Conservation (phyloP, 2,329 filamentous ascomycete species). For the Fusarium mundagurra region DNA sequence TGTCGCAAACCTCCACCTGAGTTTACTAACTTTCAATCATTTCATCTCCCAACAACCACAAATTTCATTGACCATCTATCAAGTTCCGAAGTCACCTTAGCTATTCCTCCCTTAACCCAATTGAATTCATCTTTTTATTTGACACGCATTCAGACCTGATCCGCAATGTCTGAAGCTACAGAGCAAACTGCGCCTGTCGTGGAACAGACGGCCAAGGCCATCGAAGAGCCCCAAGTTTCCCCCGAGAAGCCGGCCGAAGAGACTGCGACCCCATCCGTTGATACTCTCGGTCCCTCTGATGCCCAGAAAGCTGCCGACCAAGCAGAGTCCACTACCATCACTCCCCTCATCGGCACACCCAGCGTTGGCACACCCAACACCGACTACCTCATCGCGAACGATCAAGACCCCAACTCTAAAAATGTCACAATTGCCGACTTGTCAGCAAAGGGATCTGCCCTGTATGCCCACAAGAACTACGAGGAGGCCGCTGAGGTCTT, state of each 20-base stretch:
- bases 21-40: slow-evolving; percentile 14
- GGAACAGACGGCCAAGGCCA: slow-evolving; percentile 26
- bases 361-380: slow-evolving; percentile 34
- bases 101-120: background rate
- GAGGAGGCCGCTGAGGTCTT: slow-evolving; percentile 87
- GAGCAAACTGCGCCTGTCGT: slow-evolving; percentile 41
- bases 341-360: slow-evolving; percentile 20
- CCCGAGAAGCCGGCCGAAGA: background rate
- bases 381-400: slow-evolving; percentile 44
- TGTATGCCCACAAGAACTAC: slow-evolving; percentile 92
- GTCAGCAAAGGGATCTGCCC: slow-evolving; percentile 80
- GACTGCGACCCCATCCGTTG: background rate
- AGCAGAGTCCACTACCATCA: slow-evolving; percentile 32
- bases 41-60: slow-evolving; percentile 19
- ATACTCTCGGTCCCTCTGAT: slow-evolving; percentile 7
- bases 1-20: slow-evolving; percentile 38
- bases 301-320: slow-evolving; percentile 24
- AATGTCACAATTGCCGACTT: slow-evolving; percentile 80
- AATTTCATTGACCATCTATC: background rate
- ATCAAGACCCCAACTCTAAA: slow-evolving; percentile 59
- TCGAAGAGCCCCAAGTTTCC: slow-evolving; percentile 17
- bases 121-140: background rate
- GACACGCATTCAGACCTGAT: background rate
- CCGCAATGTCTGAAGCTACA: slow-evolving; percentile 44
- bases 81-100: background rate